phyloP scores from a whole-genome alignment of 371 early-diverging fungal species.

The Syncephalastrum monosporum region DNA sequence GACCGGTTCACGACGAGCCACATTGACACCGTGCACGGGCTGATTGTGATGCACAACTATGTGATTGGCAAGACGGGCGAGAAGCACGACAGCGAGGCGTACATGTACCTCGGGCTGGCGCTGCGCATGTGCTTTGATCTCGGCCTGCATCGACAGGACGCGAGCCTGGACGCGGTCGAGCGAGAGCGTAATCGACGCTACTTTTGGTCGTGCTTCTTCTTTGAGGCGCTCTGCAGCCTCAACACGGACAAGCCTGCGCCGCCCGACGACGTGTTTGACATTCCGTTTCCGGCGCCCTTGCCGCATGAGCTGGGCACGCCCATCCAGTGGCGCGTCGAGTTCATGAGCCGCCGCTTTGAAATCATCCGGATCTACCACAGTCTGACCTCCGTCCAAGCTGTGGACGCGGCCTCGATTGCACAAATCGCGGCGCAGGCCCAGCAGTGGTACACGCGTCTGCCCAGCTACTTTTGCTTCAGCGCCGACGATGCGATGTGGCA shows the following conservation, averaged over 20 bases:
- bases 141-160: slow-evolving; percentile 21
- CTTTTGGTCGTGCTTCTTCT: slow-evolving; percentile 1
- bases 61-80: slow-evolving; percentile 12
- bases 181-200: slow-evolving; percentile 4
- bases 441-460: slow-evolving; percentile 31
- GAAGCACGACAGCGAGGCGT: slow-evolving; percentile 19
- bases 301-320: slow-evolving; percentile 22
- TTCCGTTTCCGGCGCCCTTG: slow-evolving; percentile 21
- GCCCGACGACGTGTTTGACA: slow-evolving; percentile 15
- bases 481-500: slow-evolving; percentile 22
- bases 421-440: slow-evolving; percentile 33
- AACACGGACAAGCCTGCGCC: slow-evolving; percentile 6
- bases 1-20: slow-evolving; percentile 10
- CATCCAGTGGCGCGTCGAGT: slow-evolving; percentile 34
- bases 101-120: slow-evolving; percentile 17
- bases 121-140: slow-evolving; percentile 22
- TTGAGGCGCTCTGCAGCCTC: slow-evolving; percentile 5
- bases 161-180: background rate
- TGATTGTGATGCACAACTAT: slow-evolving; percentile 17
- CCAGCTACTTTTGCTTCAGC: slow-evolving; percentile 29
- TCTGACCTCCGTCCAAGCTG: slow-evolving; percentile 27
- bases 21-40: slow-evolving; percentile 13
- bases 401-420: slow-evolving; percentile 29
- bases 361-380: slow-evolving; percentile 36
- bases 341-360: slow-evolving; percentile 34